Evolutionary conservation across 495 filamentous ascomycete genomes (phyloP).

Genomic region (Talaromyces wortmannii): DNA sequence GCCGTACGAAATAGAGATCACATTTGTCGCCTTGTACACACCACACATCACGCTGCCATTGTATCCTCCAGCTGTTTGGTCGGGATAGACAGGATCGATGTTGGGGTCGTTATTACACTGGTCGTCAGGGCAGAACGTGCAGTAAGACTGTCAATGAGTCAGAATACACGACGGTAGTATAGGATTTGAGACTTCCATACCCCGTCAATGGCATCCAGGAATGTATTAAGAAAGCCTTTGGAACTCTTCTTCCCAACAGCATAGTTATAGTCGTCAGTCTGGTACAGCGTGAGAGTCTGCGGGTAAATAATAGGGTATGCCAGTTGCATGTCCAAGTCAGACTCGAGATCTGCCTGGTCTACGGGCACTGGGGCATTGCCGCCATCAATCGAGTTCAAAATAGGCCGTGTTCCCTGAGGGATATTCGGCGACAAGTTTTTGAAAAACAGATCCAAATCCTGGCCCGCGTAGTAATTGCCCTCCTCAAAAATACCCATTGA

Average conservation of each 20-base stretch:
- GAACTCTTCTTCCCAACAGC: constrained; percentile 23
- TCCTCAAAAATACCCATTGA: constrained; percentile 47
- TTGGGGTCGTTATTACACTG: too few species aligned
- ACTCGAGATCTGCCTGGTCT: constrained; percentile 27
- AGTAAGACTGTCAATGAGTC: too few species aligned
- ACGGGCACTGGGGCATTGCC: constrained; percentile 23
- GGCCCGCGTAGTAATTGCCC: constrained; percentile 39
- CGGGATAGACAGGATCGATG: too few species aligned
- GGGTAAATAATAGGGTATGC: constrained; percentile 41
- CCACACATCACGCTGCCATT: too few species aligned
- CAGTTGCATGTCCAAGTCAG: constrained; percentile 39
- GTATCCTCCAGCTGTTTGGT: too few species aligned
- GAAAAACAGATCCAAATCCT: constrained; percentile 52
- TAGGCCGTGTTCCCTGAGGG: constrained; percentile 34
- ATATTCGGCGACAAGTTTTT: constrained; percentile 32
- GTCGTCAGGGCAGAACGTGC: too few species aligned
- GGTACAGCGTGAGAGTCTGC: constrained; percentile 47
- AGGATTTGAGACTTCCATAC: too few species aligned
- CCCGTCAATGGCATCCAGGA: constrained; percentile 52
- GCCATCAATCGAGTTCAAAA: constrained; percentile 33
- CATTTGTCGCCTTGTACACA: too few species aligned
- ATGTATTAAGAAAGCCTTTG: constrained; percentile 37
- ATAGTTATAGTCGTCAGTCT: constrained; percentile 46
- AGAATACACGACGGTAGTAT: too few species aligned
- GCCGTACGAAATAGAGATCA: too few species aligned